Evolutionary conservation across 2,329 filamentous ascomycete species (phyloP).

Genomic region (Aschersonia sp.): DNA sequence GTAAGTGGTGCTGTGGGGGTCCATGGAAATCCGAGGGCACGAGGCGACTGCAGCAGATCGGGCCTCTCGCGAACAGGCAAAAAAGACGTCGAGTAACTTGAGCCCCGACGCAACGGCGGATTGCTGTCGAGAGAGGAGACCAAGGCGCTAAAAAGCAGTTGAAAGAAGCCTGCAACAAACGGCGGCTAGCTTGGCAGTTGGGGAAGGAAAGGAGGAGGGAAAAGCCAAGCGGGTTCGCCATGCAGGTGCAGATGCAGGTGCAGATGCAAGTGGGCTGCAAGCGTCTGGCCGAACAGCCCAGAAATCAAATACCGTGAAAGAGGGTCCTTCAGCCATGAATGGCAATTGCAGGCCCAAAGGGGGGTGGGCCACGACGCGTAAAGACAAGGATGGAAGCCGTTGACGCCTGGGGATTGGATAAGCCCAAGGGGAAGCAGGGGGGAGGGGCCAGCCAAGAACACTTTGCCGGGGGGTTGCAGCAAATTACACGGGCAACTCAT

Average conservation of each 20-base stretch:
- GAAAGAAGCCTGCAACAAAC: not conserved
- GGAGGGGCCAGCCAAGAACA: not conserved
- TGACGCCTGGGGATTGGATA: constrained; percentile 1
- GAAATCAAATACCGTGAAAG: not conserved
- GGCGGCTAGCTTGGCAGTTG: not conserved
- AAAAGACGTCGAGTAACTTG: not conserved
- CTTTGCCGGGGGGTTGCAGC: no score
- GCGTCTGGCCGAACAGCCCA: not conserved
- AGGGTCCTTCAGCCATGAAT: not conserved
- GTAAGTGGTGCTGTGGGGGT: constrained; percentile 5
- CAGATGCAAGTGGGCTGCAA: not conserved
- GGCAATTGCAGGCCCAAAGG: not conserved
- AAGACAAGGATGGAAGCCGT: not conserved
- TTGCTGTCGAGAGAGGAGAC: no score
- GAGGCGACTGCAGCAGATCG: not conserved
- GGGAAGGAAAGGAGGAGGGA: not conserved
- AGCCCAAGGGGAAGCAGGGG: not conserved
- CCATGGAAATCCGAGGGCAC: not conserved
- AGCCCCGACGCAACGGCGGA: no score
- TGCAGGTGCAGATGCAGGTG: not conserved
- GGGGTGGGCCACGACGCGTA: not conserved
- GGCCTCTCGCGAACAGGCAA: not conserved
- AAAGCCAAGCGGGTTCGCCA: not conserved
- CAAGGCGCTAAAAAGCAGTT: not conserved
- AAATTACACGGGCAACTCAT: no score